Evolutionary conservation across 2,329 filamentous ascomycete species (phyloP).

Genomic region (Colletotrichum truncatum): DNA sequence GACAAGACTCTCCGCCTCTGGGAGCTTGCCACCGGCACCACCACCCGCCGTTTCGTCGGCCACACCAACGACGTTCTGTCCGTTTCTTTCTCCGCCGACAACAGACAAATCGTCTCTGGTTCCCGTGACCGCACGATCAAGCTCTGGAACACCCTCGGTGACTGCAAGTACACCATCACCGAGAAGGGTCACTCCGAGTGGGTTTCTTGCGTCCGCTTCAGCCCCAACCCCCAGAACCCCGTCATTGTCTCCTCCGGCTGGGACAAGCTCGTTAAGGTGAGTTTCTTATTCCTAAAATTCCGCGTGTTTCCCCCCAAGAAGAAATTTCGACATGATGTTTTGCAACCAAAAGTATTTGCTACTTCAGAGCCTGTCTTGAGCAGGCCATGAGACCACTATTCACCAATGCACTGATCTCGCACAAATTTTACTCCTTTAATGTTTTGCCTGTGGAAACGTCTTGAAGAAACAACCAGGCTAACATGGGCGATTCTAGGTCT

Average conservation of each 20-base stretch:
- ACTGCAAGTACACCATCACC: conserved; percentile 99
- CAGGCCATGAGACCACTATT: conserved; percentile 97
- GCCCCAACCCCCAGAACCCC: conserved; percentile 99
- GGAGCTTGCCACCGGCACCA: conserved; percentile 97
- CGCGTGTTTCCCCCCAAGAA: neutral
- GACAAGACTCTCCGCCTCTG: conserved; percentile 99
- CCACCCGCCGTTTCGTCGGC: conserved; percentile 97
- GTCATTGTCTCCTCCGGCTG: conserved; percentile 98
- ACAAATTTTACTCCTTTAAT: neutral
- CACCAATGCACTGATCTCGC: conserved; percentile 84
- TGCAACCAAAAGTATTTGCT: conserved; percentile 98
- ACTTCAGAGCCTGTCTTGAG: conserved; percentile 92
- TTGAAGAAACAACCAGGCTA: conserved; percentile 33
- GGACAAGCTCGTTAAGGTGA: conserved; percentile 99
- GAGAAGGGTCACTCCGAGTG: conserved; percentile 99
- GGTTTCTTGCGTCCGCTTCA: conserved; percentile 99
- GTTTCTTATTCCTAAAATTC: no score
- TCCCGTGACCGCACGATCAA: conserved; percentile 99
- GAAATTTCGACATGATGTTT: conserved; percentile 82
- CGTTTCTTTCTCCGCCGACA: conserved; percentile 99
- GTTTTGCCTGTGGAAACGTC: neutral
- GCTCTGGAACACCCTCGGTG: conserved; percentile 99
- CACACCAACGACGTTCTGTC: conserved; percentile 99
- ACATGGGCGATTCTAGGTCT: conserved; percentile 73
- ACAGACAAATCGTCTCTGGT: conserved; percentile 99